Evolutionary conservation across 2,329 filamentous ascomycete genomes (phyloP).

Genomic region (Neopestalotiopsis sp.): DNA sequence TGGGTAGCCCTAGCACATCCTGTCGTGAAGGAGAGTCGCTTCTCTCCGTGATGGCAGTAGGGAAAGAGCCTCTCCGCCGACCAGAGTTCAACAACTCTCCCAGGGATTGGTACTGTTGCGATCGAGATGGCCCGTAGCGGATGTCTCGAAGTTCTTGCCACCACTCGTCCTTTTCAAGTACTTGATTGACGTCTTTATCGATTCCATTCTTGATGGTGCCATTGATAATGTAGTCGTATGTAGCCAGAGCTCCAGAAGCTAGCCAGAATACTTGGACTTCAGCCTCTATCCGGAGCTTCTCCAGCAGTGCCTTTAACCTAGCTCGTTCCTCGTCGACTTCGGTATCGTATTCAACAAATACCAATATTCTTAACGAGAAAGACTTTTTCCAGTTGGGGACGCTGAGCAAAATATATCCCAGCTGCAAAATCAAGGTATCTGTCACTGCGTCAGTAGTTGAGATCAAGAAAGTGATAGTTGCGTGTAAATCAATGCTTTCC

Average conservation of each 20-base stretch:
- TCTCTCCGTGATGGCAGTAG: slow-evolving; percentile 29
- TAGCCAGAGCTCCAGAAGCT: slow-evolving; percentile 71
- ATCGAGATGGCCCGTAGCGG: slow-evolving; percentile 48
- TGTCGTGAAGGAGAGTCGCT: slow-evolving; percentile 39
- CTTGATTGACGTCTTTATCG: slow-evolving; percentile 66
- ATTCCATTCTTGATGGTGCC: slow-evolving; percentile 63
- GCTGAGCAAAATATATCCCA: slow-evolving; percentile 83
- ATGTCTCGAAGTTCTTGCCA: slow-evolving; percentile 75
- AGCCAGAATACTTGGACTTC: slow-evolving; percentile 83
- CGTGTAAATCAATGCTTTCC: not conserved
- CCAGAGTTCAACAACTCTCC: slow-evolving; percentile 50
- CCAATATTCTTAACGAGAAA: slow-evolving; percentile 76
- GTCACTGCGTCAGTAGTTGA: slow-evolving; percentile 20
- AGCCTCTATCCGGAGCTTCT: slow-evolving; percentile 82
- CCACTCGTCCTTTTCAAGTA: slow-evolving; percentile 77
- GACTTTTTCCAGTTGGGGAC: slow-evolving; percentile 79
- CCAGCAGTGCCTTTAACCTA: slow-evolving; percentile 74
- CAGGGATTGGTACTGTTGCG: slow-evolving; percentile 49
- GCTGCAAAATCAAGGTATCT: slow-evolving; percentile 81
- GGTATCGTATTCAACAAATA: slow-evolving; percentile 88
- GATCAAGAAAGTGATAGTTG: not conserved
- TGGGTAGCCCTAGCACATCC: slow-evolving; percentile 66
- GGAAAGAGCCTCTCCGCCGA: slow-evolving; percentile 48
- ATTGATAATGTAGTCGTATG: slow-evolving; percentile 81
- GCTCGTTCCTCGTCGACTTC: slow-evolving; percentile 81